These are phyloP conservation scores for Panus rudis DNA, from an alignment of 768 basidiomycete species.

Conservation along the genomic window DNA sequence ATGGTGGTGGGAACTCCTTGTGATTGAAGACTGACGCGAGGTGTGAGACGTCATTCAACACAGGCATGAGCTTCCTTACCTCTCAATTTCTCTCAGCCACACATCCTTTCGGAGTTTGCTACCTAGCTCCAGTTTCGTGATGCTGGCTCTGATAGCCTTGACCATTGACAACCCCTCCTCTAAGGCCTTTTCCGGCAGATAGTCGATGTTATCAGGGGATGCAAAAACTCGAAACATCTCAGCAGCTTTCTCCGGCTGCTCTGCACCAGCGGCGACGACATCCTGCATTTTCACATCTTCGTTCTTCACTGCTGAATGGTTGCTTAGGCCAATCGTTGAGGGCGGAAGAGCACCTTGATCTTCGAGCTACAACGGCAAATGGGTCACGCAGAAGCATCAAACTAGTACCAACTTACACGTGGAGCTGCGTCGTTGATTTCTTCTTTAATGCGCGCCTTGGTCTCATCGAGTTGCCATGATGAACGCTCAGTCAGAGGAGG, in stretches of 20 bases:
- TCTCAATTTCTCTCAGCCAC: conserved; percentile 47
- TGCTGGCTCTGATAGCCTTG: conserved; percentile 34
- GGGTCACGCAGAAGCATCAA: too few relatives aligned
- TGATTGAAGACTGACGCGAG: conserved; percentile 34
- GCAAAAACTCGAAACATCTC: background rate
- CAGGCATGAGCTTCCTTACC: conserved; percentile 25
- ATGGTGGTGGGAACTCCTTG: conserved; percentile 50
- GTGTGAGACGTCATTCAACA: background rate
- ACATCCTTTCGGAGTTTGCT: conserved; percentile 52
- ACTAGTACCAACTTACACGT: too few relatives aligned
- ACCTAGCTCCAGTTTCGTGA: conserved; percentile 42
- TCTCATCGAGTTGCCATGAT: too few relatives aligned
- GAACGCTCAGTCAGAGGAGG: too few relatives aligned
- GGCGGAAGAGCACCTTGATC: too few relatives aligned
- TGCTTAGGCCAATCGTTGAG: background rate
- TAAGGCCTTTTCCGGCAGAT: conserved; percentile 42
- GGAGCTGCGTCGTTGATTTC: too few relatives aligned
- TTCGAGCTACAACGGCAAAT: too few relatives aligned
- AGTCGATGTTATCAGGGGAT: conserved; percentile 32
- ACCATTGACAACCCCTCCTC: conserved; percentile 49
- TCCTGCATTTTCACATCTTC: conserved; percentile 12
- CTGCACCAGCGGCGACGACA: too few relatives aligned
- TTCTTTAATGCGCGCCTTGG: too few relatives aligned
- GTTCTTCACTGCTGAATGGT: conserved; percentile 12
- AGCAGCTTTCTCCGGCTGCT: too few relatives aligned